Conservation (phyloP, 1,139 yeast species). For the Kodamaea arcana region DNA sequence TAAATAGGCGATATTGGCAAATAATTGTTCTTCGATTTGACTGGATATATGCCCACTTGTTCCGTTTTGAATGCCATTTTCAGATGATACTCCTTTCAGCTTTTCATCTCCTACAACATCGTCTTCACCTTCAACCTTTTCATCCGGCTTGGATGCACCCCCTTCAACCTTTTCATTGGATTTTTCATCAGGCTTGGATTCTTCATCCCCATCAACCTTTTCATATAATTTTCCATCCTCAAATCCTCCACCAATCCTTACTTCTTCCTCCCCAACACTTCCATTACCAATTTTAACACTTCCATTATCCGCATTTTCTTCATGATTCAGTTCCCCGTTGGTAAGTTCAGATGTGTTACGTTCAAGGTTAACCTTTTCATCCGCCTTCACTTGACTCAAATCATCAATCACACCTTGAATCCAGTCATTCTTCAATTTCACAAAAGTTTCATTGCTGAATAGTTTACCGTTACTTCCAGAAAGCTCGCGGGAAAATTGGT, state of each 20-base stretch:
- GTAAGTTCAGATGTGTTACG: too few relatives aligned
- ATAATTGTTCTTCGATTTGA: slow-evolving; percentile 4
- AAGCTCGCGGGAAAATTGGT: slow-evolving; percentile 15
- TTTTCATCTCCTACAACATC: not conserved
- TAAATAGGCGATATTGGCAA: slow-evolving; percentile 25
- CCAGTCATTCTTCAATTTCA: slow-evolving; percentile 28
- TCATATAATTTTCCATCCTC: not conserved
- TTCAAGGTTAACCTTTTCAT: not conserved
- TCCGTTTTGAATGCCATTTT: not conserved
- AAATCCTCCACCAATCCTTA: not conserved
- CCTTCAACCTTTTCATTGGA: not conserved
- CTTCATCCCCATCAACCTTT: not conserved
- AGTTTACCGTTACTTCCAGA: slow-evolving; percentile 17
- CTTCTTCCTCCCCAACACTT: not conserved
- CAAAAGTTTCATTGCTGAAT: slow-evolving; percentile 20
- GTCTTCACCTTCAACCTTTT: not conserved
- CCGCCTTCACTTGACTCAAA: not conserved
- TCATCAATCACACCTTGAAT: slow-evolving; percentile 9
- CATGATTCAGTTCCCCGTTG: not conserved
- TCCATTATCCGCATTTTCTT: not conserved
- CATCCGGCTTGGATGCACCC: not conserved
- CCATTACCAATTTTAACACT: not conserved
- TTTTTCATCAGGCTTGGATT: not conserved
- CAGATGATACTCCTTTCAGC: not conserved
- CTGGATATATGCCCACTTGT: not conserved